Percentiles rank a stretch among this genome's conserved stretches.
phyloP scores from a whole-genome alignment of 2,329 filamentous ascomycete genomes.

The Biscogniauxia sp. region DNA sequence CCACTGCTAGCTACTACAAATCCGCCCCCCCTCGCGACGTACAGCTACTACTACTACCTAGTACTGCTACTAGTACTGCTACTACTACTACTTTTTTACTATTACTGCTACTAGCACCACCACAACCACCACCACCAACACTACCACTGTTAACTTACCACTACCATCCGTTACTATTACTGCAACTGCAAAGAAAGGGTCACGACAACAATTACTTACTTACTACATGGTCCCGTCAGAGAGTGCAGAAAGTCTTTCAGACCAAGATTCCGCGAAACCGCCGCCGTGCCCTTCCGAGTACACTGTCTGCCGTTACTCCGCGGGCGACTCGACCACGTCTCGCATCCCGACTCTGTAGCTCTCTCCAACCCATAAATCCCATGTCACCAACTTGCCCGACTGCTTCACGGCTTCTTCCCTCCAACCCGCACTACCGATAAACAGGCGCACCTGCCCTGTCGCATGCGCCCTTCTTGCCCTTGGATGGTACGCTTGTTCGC shows the following conservation, averaged over 20 bases:
- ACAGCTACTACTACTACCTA: not conserved
- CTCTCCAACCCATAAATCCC: conserved; percentile 14
- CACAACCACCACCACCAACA: not conserved
- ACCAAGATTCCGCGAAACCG: conserved; percentile 21
- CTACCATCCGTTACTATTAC: not conserved
- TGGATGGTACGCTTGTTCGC: conserved; percentile 23
- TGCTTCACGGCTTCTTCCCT: conserved; percentile 18
- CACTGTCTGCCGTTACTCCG: conserved; percentile 15
- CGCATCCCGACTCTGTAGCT: not conserved
- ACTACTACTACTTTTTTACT: not conserved
- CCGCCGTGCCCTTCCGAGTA: conserved; percentile 23
- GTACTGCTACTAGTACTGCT: too few species aligned
- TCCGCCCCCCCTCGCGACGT: not conserved
- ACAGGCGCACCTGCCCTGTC: conserved; percentile 13
- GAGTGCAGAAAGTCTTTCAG: not conserved
- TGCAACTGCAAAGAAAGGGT: not conserved
- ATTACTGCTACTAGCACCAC: not conserved
- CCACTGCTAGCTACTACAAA: not conserved
- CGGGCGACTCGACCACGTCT: conserved; percentile 3
- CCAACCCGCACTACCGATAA: conserved; percentile 23
- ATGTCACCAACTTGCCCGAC: conserved; percentile 27
- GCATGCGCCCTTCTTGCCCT: conserved; percentile 18
- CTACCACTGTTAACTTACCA: not conserved
- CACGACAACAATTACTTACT: not conserved
- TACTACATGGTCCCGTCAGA: conserved; percentile 5